A percentile compares a stretch with the other conserved stretches of the same genome.
Conservation (phyloP, 2,329 filamentous ascomycete species). For the Alternaria ventricosa region DNA sequence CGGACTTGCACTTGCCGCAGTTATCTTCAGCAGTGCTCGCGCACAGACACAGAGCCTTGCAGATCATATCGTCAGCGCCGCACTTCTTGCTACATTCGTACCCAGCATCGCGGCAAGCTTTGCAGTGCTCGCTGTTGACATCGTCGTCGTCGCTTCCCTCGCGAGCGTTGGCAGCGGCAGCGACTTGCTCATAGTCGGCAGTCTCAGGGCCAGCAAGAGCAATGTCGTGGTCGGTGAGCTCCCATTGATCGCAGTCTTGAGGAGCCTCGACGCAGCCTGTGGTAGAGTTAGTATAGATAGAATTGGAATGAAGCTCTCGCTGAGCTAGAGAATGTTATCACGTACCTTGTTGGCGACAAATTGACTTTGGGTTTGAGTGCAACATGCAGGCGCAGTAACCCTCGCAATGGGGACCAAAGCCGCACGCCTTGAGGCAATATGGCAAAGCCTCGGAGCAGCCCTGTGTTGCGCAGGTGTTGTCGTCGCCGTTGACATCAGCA, state of each 20-base stretch:
- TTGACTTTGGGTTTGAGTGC: neutral
- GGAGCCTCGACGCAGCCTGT: conserved; percentile 1
- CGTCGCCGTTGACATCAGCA: neutral
- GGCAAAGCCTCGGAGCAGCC: neutral
- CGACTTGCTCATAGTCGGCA: neutral
- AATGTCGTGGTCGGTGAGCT: neutral
- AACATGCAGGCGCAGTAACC: neutral
- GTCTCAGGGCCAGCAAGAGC: neutral
- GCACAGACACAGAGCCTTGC: neutral
- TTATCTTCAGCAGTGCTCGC: neutral
- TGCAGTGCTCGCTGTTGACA: neutral
- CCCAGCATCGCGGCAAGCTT: neutral
- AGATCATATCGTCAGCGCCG: neutral
- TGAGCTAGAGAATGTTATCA: neutral
- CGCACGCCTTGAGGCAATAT: neutral
- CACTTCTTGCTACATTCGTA: neutral
- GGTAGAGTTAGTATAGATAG: neutral
- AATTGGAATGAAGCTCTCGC: neutral
- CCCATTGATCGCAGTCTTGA: neutral
- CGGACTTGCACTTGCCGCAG: neutral
- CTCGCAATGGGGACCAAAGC: neutral
- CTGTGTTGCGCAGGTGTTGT: neutral
- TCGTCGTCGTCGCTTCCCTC: neutral
- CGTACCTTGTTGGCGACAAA: neutral
- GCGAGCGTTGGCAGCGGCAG: neutral